Conservation (phyloP, 2,329 filamentous ascomycete genomes). For the Talaromyces sp. region DNA sequence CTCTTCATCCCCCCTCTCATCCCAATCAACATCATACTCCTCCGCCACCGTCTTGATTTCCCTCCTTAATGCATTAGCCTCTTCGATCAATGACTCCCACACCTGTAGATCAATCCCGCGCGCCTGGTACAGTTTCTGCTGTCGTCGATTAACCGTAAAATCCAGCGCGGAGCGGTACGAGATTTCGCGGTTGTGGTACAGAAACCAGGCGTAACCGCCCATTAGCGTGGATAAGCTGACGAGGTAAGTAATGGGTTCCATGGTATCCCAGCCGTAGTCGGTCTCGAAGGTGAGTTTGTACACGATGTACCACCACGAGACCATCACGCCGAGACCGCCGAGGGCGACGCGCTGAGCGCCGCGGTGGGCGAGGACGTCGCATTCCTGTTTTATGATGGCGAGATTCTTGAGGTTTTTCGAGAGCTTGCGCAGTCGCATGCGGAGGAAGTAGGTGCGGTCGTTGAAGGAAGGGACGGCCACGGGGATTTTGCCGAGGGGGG, state of each 20-base stretch:
- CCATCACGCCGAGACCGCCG: conserved; percentile 70
- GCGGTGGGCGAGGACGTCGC: conserved; percentile 72
- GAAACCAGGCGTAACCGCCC: conserved; percentile 87
- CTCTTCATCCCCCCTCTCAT: conserved; percentile 71
- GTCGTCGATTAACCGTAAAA: conserved; percentile 76
- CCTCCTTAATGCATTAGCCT: conserved; percentile 71
- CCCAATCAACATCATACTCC: conserved; percentile 90
- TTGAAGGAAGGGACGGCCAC: conserved; percentile 84
- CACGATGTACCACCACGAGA: conserved; percentile 78
- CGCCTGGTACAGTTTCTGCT: conserved; percentile 71
- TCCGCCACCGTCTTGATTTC: conserved; percentile 79
- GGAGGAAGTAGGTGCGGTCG: conserved; percentile 85
- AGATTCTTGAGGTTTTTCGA: conserved; percentile 66
- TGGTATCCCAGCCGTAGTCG: conserved; percentile 81
- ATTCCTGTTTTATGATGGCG: conserved; percentile 74
- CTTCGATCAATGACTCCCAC: conserved; percentile 78
- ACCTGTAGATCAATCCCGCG: conserved; percentile 71
- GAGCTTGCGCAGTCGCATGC: conserved; percentile 71
- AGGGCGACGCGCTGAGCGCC: conserved; percentile 77
- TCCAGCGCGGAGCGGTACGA: conserved; percentile 85
- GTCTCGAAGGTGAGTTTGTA: conserved; percentile 69
- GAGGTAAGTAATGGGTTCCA: conserved; percentile 88
- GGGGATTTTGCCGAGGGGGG: conserved; percentile 61
- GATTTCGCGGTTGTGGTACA: conserved; percentile 87
- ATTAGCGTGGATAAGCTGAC: conserved; percentile 84